Conservation (phyloP, 2,329 filamentous ascomycete species). For the Trichoderma harzianum region DNA sequence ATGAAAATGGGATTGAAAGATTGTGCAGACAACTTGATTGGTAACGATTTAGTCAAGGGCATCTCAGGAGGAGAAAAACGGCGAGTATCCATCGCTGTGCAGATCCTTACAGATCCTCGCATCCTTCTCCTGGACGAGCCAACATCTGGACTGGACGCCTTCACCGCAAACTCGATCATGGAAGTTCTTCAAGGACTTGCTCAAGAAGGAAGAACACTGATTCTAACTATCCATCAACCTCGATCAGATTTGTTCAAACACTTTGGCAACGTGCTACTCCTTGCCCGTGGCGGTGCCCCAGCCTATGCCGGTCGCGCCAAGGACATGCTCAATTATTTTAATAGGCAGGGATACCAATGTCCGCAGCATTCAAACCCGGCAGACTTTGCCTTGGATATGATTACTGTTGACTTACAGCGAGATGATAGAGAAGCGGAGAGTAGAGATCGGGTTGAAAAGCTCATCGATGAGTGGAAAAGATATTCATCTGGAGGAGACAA, state of each 20-base stretch:
- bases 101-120: slow-evolving; percentile 71
- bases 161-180: slow-evolving; percentile 73
- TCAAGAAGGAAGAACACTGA: slow-evolving; percentile 68
- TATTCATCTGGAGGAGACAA: slow-evolving; percentile 6
- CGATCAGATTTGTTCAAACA: slow-evolving; percentile 68
- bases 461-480: slow-evolving; percentile 59
- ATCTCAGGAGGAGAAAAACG: slow-evolving; percentile 79
- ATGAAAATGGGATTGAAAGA: slow-evolving; percentile 75
- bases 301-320: slow-evolving; percentile 63
- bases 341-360: slow-evolving; percentile 58
- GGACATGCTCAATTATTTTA: slow-evolving; percentile 65
- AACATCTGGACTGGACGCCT: slow-evolving; percentile 72
- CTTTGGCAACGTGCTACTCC: slow-evolving; percentile 68
- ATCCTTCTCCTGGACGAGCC: slow-evolving; percentile 74
- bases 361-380: slow-evolving; percentile 70
- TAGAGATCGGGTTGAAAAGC: slow-evolving; percentile 55
- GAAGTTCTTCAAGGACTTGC: slow-evolving; percentile 69
- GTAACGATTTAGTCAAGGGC: slow-evolving; percentile 69
- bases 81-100: slow-evolving; percentile 72
- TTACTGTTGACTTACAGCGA: slow-evolving; percentile 71
- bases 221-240: slow-evolving; percentile 76
- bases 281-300: slow-evolving; percentile 65
- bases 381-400: slow-evolving; percentile 73
- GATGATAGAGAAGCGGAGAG: slow-evolving; percentile 60
- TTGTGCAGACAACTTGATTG: slow-evolving; percentile 71